Conservation (phyloP, 2,329 filamentous ascomycete species). For the Colletotrichum tanaceti region DNA sequence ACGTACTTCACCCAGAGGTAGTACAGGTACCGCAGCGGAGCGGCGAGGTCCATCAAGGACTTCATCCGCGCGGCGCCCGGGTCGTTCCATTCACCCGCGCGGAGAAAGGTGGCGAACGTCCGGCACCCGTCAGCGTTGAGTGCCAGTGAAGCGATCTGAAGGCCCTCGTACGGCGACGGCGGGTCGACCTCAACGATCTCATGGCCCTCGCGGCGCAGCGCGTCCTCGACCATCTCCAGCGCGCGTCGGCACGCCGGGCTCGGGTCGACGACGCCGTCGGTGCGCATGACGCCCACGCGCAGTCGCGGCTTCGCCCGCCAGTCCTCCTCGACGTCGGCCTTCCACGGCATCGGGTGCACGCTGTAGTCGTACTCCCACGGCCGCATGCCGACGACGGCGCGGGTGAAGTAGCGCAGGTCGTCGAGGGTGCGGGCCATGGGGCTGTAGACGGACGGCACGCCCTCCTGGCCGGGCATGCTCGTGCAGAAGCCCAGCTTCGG, state of each 20-base stretch:
- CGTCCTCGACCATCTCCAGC: constrained; percentile 75
- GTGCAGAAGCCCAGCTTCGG: constrained; percentile 86
- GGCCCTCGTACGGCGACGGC: constrained; percentile 78
- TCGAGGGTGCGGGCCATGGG: constrained; percentile 90
- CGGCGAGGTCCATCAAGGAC: constrained; percentile 77
- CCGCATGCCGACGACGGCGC: constrained; percentile 80
- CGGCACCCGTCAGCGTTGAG: constrained; percentile 86
- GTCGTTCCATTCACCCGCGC: constrained; percentile 83
- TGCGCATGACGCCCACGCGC: constrained; percentile 80
- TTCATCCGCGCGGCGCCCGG: constrained; percentile 80
- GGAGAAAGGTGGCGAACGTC: constrained; percentile 82
- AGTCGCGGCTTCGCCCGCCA: constrained; percentile 72
- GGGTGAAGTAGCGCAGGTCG: constrained; percentile 87
- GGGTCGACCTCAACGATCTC: constrained; percentile 73
- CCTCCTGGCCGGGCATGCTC: constrained; percentile 93
- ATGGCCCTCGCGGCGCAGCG: constrained; percentile 78
- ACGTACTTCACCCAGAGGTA: constrained; percentile 92
- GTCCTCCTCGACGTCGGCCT: constrained; percentile 68
- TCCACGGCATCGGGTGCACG: constrained; percentile 87
- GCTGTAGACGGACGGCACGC: constrained; percentile 87
- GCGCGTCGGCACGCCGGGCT: constrained; percentile 86
- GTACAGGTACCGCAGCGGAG: constrained; percentile 83
- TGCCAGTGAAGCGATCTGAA: constrained; percentile 81
- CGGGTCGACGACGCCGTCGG: constrained; percentile 85
- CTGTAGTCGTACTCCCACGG: constrained; percentile 91